These are phyloP conservation scores for Anthostomella pinea DNA, from an alignment of 2,329 filamentous ascomycete species.

Conservation along the genomic window DNA sequence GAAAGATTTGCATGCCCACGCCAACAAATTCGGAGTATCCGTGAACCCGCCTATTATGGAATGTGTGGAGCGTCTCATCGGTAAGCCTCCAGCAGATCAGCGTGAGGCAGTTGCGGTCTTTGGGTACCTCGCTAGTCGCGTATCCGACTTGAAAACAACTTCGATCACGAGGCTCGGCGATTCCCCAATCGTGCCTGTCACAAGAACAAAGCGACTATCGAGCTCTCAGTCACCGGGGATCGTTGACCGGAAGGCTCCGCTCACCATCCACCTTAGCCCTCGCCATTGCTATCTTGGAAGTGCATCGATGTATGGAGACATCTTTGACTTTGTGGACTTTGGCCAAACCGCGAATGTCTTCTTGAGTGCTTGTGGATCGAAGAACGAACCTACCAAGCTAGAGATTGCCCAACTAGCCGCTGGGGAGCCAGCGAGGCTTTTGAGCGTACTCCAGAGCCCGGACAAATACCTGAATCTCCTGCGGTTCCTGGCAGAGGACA, in stretches of 20 bases:
- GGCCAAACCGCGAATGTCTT: slow-evolving; percentile 85
- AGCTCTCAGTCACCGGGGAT: slow-evolving; percentile 7
- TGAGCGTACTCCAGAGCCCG: slow-evolving; percentile 73
- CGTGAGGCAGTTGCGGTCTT: slow-evolving; percentile 71
- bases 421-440: slow-evolving; percentile 75
- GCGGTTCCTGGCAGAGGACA: slow-evolving; percentile 73
- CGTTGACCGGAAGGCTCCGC: slow-evolving; percentile 39
- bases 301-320: slow-evolving; percentile 70
- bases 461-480: slow-evolving; percentile 87
- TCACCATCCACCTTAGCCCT: slow-evolving; percentile 61
- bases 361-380: slow-evolving; percentile 82
- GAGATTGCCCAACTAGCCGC: slow-evolving; percentile 86
- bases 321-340: slow-evolving; percentile 97
- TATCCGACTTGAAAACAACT: slow-evolving; percentile 67
- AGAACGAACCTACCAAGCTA: slow-evolving; percentile 80
- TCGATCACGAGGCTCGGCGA: slow-evolving; percentile 59
- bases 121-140: slow-evolving; percentile 75
- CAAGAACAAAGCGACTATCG: slow-evolving; percentile 31
- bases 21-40: slow-evolving; percentile 79
- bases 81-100: slow-evolving; percentile 66
- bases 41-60: slow-evolving; percentile 74
- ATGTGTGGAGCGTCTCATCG: slow-evolving; percentile 71
- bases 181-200: slow-evolving; percentile 70
- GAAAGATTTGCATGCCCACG: slow-evolving; percentile 74
- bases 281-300: slow-evolving; percentile 76